phyloP scores from a whole-genome alignment of 2,329 filamentous ascomycete genomes.

The Monosporascus sp. region DNA sequence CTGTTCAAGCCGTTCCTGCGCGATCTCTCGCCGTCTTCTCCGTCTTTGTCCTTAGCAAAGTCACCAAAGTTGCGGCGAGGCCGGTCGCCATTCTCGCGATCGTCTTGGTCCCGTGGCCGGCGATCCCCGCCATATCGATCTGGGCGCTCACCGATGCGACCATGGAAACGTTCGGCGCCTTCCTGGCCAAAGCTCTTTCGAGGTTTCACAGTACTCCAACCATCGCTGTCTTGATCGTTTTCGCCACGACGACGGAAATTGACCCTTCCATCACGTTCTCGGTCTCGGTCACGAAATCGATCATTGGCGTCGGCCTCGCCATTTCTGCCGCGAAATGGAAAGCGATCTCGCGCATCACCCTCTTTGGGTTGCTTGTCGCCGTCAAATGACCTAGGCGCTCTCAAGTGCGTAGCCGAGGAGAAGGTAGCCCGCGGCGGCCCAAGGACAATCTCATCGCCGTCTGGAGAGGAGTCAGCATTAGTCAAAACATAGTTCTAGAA shows the following conservation, averaged over 20 bases:
- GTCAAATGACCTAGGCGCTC: slow-evolving; percentile 43
- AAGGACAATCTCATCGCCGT: slow-evolving; percentile 76
- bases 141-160: slow-evolving; percentile 52
- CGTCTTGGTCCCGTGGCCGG: slow-evolving; percentile 35
- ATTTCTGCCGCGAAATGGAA: slow-evolving; percentile 50
- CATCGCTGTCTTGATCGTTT: slow-evolving; percentile 58
- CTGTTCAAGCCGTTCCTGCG: slow-evolving; percentile 62
- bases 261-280: slow-evolving; percentile 43
- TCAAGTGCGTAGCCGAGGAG: slow-evolving; percentile 63
- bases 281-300: slow-evolving; percentile 31
- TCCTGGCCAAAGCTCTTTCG: slow-evolving; percentile 69
- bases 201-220: slow-evolving; percentile 69
- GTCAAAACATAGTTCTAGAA: slow-evolving; percentile 11
- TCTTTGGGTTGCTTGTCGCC: slow-evolving; percentile 50
- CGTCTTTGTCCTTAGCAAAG: slow-evolving; percentile 39
- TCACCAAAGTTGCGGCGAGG: slow-evolving; percentile 45
- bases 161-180: slow-evolving; percentile 65
- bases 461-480: slow-evolving; percentile 35
- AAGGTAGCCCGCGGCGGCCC: slow-evolving; percentile 81
- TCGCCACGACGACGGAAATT: slow-evolving; percentile 49
- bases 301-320: slow-evolving; percentile 40
- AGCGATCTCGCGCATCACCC: slow-evolving; percentile 49
- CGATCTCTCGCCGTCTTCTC: slow-evolving; percentile 46
- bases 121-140: slow-evolving; percentile 36
- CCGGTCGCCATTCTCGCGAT: slow-evolving; percentile 51